These are phyloP conservation scores for Trichoderma breve DNA, from an alignment of 2,329 filamentous ascomycete genomes.

Conservation along the genomic window DNA sequence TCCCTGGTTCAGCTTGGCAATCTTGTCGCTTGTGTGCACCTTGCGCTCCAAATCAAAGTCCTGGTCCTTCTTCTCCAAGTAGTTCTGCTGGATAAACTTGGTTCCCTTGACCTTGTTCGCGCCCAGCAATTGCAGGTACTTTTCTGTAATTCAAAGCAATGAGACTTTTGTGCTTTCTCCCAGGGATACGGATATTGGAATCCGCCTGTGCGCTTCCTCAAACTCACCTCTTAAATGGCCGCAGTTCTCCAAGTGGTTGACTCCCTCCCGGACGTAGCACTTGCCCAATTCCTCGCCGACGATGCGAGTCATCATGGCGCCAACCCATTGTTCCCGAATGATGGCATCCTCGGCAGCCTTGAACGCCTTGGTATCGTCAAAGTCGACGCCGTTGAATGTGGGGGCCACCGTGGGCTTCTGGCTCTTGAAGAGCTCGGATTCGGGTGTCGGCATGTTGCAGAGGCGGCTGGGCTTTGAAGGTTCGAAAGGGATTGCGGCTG, in stretches of 20 bases:
- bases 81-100: slow-evolving; percentile 77
- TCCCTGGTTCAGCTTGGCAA: slow-evolving; percentile 39
- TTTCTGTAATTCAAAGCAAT: slow-evolving; percentile 51
- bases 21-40: slow-evolving; percentile 41
- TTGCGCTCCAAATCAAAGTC: slow-evolving; percentile 39
- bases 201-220: neutral
- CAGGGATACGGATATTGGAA: too few species aligned
- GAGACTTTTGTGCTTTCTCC: neutral
- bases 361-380: slow-evolving; percentile 75
- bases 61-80: slow-evolving; percentile 54
- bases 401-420: slow-evolving; percentile 80
- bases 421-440: slow-evolving; percentile 77
- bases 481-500: slow-evolving; percentile 6
- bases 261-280: slow-evolving; percentile 80
- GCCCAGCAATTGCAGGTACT: slow-evolving; percentile 75
- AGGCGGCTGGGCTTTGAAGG: slow-evolving; percentile 21
- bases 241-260: slow-evolving; percentile 88
- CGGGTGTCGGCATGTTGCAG: slow-evolving; percentile 71
- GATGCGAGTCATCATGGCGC: slow-evolving; percentile 82
- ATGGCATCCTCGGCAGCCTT: slow-evolving; percentile 82
- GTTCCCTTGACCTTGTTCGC: slow-evolving; percentile 76
- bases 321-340: slow-evolving; percentile 84
- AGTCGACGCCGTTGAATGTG: slow-evolving; percentile 84
- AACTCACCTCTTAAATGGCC: slow-evolving; percentile 74
- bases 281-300: slow-evolving; percentile 81